Base-by-base conservation (phyloP, 352 stramenopile genomes). In the Phytophthora pinifolia region DNA sequence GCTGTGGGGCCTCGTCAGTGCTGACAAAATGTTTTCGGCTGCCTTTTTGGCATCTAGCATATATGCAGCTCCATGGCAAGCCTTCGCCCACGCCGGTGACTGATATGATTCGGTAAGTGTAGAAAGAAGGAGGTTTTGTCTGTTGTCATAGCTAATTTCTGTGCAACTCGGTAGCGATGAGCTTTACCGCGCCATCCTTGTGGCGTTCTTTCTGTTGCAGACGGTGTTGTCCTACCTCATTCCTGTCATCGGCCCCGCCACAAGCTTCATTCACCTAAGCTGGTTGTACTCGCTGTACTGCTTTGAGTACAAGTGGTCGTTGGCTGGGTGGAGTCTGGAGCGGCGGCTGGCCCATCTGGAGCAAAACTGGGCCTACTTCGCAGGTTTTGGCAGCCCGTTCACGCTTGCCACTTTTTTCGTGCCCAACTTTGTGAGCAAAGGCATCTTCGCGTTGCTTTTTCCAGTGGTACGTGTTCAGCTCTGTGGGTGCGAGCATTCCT, bases 241-340 rank as follows among this genome's bases (percentile, higher is more conserved):
- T 41, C 85, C 85, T 5, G 59, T 92, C 6, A 59, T 93, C 32
- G 86, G 86, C 0, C 83, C 85, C 1, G 75, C 79, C 20, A 62
- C 70, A 20, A 95, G 85, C 59, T 95, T 95, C 46, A 82, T 93
- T 44, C 82, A 93, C 54, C 49, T 93, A 36, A 93, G 85, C 37
- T 95, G 85, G 85, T 61, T 95, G 22, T 95, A 95, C 63, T 89
- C 86, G 38, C 77, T 95, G n/a, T 95, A 95, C 57, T 93, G 83
- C 69, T 95, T 94, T 54, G 86, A 95, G 61, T 95, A 95, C 79
- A 95, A 93, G 69, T 95, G 86, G 86, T 92, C 82, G 33, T 64
- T 93, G 27, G 83, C 83, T 35, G 86, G 86, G 4, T 95, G 86
- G 86, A 91, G 82, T 54, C 78, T 95, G 2, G 86, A 95, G 56